Evolutionary conservation across 2,329 filamentous ascomycete genomes (phyloP).

Genomic region (Helicocarpus griseus): DNA sequence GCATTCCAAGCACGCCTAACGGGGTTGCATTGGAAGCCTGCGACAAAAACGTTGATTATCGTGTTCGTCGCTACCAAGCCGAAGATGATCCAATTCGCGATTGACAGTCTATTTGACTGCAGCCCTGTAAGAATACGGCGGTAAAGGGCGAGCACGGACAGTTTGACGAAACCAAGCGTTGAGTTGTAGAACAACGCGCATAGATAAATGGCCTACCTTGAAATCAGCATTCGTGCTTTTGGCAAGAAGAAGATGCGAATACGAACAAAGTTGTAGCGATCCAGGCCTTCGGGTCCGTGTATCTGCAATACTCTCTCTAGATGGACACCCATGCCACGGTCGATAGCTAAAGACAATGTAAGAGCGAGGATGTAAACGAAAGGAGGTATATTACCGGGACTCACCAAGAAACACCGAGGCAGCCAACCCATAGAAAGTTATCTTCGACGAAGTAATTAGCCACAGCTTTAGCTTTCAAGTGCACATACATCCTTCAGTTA

Average conservation of each 20-base stretch:
- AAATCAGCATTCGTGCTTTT: not conserved
- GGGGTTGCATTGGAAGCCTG: conserved; percentile 3
- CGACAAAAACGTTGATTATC: not conserved
- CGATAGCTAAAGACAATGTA: not conserved
- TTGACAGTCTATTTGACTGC: not conserved
- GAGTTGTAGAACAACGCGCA: conserved; percentile 2
- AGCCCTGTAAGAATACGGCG: conserved; percentile 1
- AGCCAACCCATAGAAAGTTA: not conserved
- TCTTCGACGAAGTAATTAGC: not conserved
- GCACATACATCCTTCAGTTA: not conserved
- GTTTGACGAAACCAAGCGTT: conserved; percentile 2
- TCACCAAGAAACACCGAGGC: not conserved
- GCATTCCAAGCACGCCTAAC: not conserved
- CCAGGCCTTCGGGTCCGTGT: not conserved
- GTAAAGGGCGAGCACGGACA: conserved; percentile 1
- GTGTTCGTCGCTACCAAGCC: not conserved
- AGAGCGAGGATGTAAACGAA: not conserved
- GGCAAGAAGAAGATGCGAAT: not conserved
- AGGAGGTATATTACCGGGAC: not conserved
- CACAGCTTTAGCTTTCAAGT: not conserved
- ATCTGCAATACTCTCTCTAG: not conserved
- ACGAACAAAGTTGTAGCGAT: not conserved
- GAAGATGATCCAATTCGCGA: conserved; percentile 2
- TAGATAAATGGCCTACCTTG: not conserved
- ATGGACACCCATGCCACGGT: conserved; percentile 3